phyloP scores from a whole-genome alignment of 73 alveolate species.

The Paramecium biaurelia region DNA sequence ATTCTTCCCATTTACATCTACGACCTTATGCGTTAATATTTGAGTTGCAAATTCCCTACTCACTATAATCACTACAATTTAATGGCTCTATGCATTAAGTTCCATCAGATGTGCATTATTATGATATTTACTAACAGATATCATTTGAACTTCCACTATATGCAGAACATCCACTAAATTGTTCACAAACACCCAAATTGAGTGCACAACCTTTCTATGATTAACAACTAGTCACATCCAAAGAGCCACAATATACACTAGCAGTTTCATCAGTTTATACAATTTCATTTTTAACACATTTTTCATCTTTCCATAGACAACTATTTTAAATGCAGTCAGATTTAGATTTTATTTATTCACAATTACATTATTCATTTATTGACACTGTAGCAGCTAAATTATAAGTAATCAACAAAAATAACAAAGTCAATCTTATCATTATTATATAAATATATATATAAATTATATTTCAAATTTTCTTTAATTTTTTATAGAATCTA shows the following conservation, averaged over 20 bases:
- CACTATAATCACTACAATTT: neutral
- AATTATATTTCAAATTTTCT: neutral
- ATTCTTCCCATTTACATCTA: neutral
- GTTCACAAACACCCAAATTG: neutral
- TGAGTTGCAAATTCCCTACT: neutral
- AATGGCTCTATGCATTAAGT: slow-evolving; percentile 19
- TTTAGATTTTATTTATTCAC: neutral
- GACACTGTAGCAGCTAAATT: neutral
- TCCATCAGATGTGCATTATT: slow-evolving; percentile 38
- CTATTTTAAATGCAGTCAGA: neutral
- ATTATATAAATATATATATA: neutral
- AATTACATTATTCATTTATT: neutral
- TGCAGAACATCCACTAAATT: slow-evolving; percentile 33
- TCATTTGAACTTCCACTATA: neutral
- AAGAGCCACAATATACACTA: neutral
- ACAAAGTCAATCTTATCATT: neutral
- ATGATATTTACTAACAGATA: neutral
- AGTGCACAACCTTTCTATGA: neutral
- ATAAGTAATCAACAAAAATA: neutral
- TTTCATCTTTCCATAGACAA: neutral
- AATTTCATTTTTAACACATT: neutral
- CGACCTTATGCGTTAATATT: slow-evolving; percentile 7
- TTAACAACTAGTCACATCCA: neutral
- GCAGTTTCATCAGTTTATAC: neutral
- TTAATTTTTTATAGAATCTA: neutral